Percentiles rank a stretch among this genome's conserved stretches.
Conservation (phyloP, 345 rosid genomes). For the Mercurialis annua region DNA sequence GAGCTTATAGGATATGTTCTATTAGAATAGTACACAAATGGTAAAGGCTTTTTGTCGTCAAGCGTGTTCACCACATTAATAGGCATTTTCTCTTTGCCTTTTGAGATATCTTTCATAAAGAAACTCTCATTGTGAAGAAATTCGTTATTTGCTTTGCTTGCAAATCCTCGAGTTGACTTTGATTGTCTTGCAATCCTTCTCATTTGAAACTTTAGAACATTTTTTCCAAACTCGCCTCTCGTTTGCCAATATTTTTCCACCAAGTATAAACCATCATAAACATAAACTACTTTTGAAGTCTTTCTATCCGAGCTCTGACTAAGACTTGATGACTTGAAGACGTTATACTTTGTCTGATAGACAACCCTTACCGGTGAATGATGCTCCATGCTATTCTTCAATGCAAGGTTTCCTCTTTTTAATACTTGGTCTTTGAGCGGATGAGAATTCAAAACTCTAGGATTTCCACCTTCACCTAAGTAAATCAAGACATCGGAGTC, state of each 20-base stretch:
- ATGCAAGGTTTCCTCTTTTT: conserved; percentile 28
- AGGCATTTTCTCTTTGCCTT: conserved; percentile 18
- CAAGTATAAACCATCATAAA: conserved; percentile 33
- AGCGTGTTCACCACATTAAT: conserved; percentile 9
- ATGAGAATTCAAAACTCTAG: neutral
- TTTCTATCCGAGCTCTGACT: neutral
- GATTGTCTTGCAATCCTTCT: conserved; percentile 19
- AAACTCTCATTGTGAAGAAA: neutral
- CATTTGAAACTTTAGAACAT: conserved; percentile 26
- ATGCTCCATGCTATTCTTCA: conserved; percentile 28
- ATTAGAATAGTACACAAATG: neutral
- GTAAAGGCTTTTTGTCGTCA: conserved; percentile 5
- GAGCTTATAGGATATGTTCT: neutral
- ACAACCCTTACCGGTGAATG: conserved; percentile 26
- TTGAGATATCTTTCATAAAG: conserved; percentile 11
- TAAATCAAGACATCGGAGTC: conserved; percentile 25
- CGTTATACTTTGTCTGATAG: neutral
- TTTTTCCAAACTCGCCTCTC: conserved; percentile 21
- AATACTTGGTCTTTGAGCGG: neutral
- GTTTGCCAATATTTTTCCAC: conserved; percentile 20
- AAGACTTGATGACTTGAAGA: too few relatives aligned
- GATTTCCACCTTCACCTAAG: conserved; percentile 41
- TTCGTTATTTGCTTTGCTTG: neutral
- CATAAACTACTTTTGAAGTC: neutral
- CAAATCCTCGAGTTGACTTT: neutral